Conservation (phyloP, 768 basidiomycete genomes). For the Suillus subaureus region DNA sequence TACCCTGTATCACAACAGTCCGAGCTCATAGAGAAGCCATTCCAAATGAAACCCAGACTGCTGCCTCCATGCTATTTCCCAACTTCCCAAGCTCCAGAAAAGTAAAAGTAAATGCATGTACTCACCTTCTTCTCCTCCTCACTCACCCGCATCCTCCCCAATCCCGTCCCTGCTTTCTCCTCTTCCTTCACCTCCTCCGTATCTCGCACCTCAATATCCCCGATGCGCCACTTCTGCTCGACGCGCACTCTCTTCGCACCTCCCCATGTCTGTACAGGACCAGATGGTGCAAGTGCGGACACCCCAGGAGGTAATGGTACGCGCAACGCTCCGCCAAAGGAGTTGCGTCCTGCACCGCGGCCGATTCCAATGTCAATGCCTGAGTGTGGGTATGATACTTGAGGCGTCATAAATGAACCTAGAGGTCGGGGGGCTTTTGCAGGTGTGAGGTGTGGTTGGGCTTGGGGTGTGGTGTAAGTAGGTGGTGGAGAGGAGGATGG, state of each 20-base stretch:
- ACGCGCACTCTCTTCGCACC: constrained; percentile 43
- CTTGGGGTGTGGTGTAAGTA: neutral
- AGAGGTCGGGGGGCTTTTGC: constrained; percentile 21
- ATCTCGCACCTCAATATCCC: constrained; percentile 40
- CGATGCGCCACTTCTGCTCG: constrained; percentile 57
- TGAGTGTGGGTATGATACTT: constrained; percentile 29
- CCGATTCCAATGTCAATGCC: constrained; percentile 9
- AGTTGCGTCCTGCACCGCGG: constrained; percentile 34
- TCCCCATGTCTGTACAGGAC: constrained; percentile 28
- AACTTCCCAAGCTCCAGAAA: neutral
- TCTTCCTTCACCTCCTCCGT: constrained; percentile 13
- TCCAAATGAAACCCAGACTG: neutral
- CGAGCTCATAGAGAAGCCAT: neutral
- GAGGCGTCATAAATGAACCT: constrained; percentile 61
- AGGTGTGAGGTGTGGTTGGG: neutral
- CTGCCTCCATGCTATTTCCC: too few relatives aligned
- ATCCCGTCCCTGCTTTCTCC: constrained; percentile 6
- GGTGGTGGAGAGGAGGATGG: constrained; percentile 1
- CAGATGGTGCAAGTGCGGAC: constrained; percentile 25
- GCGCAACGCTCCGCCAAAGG: constrained; percentile 40
- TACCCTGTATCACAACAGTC: neutral
- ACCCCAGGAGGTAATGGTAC: constrained; percentile 6
- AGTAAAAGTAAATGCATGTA: neutral
- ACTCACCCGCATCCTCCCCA: constrained; percentile 5
- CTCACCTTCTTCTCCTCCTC: constrained; percentile 22